phyloP scores from a whole-genome alignment of 2,329 filamentous ascomycete species.

The Ophiostoma tasmaniense region DNA sequence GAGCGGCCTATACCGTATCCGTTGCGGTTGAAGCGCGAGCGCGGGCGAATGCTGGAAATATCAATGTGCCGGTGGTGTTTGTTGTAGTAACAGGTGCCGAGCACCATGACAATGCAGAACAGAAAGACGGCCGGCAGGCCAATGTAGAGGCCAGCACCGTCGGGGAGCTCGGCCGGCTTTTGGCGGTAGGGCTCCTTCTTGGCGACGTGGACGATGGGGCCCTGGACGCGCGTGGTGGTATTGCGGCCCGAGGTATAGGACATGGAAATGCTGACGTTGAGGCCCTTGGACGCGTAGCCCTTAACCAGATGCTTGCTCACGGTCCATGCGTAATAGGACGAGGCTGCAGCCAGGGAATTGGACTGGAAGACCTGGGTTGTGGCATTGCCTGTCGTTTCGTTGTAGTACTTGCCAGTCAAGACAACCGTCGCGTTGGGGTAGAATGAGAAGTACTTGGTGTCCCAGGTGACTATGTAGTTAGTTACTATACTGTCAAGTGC shows the following conservation, averaged over 20 bases:
- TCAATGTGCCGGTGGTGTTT: conserved; percentile 41
- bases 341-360: conserved; percentile 31
- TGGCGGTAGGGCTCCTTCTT: conserved; percentile 28
- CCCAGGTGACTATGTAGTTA: conserved; percentile 45
- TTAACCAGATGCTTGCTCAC: conserved; percentile 33
- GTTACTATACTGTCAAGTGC: neutral
- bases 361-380: conserved; percentile 29
- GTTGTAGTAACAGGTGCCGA: conserved; percentile 52
- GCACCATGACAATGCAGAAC: conserved; percentile 37
- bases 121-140: conserved; percentile 44
- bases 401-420: conserved; percentile 33
- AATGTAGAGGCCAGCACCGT: conserved; percentile 40
- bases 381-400: conserved; percentile 28
- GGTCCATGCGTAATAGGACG: conserved; percentile 42
- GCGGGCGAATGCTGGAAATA: conserved; percentile 45
- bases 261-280: conserved; percentile 43
- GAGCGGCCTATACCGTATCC: conserved; percentile 36
- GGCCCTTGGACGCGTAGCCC: conserved; percentile 25
- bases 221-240: conserved; percentile 26
- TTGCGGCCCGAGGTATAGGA: conserved; percentile 27
- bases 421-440: conserved; percentile 32
- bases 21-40: conserved; percentile 24
- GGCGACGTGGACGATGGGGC: conserved; percentile 36
- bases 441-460: conserved; percentile 41
- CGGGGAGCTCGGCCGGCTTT: conserved; percentile 27